Percentiles rank a stretch among this genome's conserved stretches.
These are phyloP conservation scores for Fusarium poae DNA, from an alignment of 2,329 filamentous ascomycete species.

Conservation along the genomic window DNA sequence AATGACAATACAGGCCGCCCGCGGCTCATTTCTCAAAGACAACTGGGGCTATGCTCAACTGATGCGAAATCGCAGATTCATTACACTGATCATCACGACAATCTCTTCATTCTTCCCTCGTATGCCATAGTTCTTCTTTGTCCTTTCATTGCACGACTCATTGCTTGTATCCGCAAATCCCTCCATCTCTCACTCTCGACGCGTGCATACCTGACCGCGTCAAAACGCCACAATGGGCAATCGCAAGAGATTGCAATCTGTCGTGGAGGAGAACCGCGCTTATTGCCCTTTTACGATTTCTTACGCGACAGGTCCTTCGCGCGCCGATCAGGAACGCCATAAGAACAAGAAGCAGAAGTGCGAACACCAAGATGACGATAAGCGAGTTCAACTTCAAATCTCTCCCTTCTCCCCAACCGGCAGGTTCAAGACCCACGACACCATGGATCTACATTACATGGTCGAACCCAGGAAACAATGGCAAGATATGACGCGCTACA, in stretches of 20 bases:
- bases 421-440: slow-evolving; percentile 66
- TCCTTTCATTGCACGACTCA: slow-evolving; percentile 34
- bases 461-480: slow-evolving; percentile 66
- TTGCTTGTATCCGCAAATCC: slow-evolving; percentile 43
- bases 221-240: slow-evolving; percentile 50
- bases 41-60: slow-evolving; percentile 49
- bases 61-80: no score
- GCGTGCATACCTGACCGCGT: slow-evolving; percentile 43
- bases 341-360: slow-evolving; percentile 63
- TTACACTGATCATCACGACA: no score
- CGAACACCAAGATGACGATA: slow-evolving; percentile 60
- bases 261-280: slow-evolving; percentile 65
- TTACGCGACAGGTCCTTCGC: slow-evolving; percentile 48
- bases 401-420: slow-evolving; percentile 68
- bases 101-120: no score
- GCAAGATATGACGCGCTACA: no score
- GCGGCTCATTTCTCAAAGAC: slow-evolving; percentile 49
- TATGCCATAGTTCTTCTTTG: no score
- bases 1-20: slow-evolving; percentile 50
- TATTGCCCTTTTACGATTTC: slow-evolving; percentile 67
- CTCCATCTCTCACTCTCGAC: slow-evolving; percentile 46
- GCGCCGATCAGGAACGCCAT: slow-evolving; percentile 54
- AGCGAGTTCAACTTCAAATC: slow-evolving; percentile 63
- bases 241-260: slow-evolving; percentile 65
- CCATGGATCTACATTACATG: slow-evolving; percentile 67